A percentile compares a stretch with the other conserved stretches of the same genome.
Evolutionary conservation across 1,139 yeast species (phyloP).

Genomic region (Hanseniaspora sp.): DNA sequence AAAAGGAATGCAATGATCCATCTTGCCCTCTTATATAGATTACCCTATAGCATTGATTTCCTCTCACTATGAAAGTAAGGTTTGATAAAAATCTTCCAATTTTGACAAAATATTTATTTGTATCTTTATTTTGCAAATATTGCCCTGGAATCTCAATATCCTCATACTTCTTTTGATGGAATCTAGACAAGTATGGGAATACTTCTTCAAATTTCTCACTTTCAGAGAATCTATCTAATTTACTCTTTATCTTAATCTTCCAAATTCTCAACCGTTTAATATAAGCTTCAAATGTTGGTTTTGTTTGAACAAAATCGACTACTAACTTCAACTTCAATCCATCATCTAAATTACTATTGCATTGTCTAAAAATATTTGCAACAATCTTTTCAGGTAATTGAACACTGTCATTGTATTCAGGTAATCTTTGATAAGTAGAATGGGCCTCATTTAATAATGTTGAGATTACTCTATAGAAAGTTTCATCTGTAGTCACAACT

Average conservation of each 20-base stretch:
- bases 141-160: slow-evolving; percentile 98
- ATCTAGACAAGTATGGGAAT: slow-evolving; percentile 90
- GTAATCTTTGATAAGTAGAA: slow-evolving; percentile 70
- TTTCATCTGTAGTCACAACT: slow-evolving; percentile 80
- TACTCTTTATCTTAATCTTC: slow-evolving; percentile 88
- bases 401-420: slow-evolving; percentile 79
- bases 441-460: slow-evolving; percentile 91
- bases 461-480: slow-evolving; percentile 84
- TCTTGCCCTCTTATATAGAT: slow-evolving; percentile 87
- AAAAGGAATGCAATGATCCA: slow-evolving; percentile 83
- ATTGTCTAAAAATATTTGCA: slow-evolving; percentile 77
- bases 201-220: slow-evolving; percentile 69
- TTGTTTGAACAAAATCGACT: slow-evolving; percentile 74
- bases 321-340: slow-evolving; percentile 86
- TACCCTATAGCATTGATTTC: slow-evolving; percentile 85
- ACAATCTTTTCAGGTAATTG: slow-evolving; percentile 86
- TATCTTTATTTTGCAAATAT: slow-evolving; percentile 72
- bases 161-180: slow-evolving; percentile 96
- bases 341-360: slow-evolving; percentile 85
- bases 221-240: slow-evolving; percentile 70
- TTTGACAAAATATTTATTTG: slow-evolving; percentile 76
- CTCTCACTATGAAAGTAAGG: slow-evolving; percentile 78
- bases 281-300: slow-evolving; percentile 83
- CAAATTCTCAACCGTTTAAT: slow-evolving; percentile 74
- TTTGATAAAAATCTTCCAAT: slow-evolving; percentile 87